Percentiles rank a stretch among this genome's conserved stretches.
Conservation (phyloP, 805 yeast species). For the Maudiozyma pseudohumilis region DNA sequence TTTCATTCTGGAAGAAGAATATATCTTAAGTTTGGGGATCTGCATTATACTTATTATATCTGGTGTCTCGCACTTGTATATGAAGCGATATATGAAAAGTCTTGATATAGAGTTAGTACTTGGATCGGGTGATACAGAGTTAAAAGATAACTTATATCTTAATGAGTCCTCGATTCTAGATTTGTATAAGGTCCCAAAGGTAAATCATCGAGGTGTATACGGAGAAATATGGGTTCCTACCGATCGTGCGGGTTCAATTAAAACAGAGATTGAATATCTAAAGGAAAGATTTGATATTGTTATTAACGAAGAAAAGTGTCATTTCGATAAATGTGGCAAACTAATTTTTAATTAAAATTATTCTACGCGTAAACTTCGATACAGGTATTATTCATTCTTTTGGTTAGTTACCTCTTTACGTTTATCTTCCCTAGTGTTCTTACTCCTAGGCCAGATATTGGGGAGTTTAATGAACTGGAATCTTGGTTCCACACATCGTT, state of each 20-base stretch:
- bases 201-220: slow-evolving; percentile 3
- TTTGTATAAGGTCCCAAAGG: no score
- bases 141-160: no score
- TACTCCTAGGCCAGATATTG: slow-evolving; percentile 72
- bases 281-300: slow-evolving; percentile 9
- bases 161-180: no score
- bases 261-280: slow-evolving; percentile 12
- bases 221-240: slow-evolving; percentile 35
- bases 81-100: no score
- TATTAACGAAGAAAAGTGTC: slow-evolving; percentile 7
- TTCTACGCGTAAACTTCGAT: slow-evolving; percentile 3
- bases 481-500: slow-evolving; percentile 88
- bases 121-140: no score
- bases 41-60: slow-evolving; percentile 36
- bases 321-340: slow-evolving; percentile 12
- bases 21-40: slow-evolving; percentile 41
- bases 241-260: slow-evolving; percentile 32
- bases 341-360: slow-evolving; percentile 1
- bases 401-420: not conserved
- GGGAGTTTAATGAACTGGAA: slow-evolving; percentile 81
- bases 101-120: no score
- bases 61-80: no score
- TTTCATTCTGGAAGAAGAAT: slow-evolving; percentile 48
- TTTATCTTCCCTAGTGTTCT: slow-evolving; percentile 40
- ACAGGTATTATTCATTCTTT: not conserved